Conservation (phyloP, 495 filamentous ascomycete species). For the Penicillium lividum region DNA sequence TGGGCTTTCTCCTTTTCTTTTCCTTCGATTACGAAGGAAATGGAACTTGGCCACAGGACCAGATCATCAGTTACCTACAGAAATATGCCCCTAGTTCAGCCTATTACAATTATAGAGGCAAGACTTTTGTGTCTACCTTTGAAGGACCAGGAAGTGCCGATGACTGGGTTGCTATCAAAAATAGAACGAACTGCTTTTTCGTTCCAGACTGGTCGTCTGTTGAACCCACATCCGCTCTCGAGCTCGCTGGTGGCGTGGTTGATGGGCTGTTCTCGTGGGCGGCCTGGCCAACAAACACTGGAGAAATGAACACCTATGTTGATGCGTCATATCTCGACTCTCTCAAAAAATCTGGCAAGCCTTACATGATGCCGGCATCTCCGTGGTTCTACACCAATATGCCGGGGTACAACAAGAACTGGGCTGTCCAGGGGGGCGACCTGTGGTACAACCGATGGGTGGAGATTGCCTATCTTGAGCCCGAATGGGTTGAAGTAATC, state of each 20-base stretch:
- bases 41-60: slow-evolving; percentile 54
- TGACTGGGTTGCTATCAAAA: slow-evolving; percentile 61
- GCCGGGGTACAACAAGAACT: slow-evolving; percentile 70
- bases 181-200: slow-evolving; percentile 52
- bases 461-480: slow-evolving; percentile 64
- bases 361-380: slow-evolving; percentile 79
- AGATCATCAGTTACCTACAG: slow-evolving; percentile 58
- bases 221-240: slow-evolving; percentile 41
- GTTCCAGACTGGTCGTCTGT: slow-evolving; percentile 68
- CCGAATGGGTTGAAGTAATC: slow-evolving; percentile 60
- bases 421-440: slow-evolving; percentile 69
- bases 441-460: slow-evolving; percentile 77
- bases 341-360: slow-evolving; percentile 45
- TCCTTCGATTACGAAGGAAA: slow-evolving; percentile 69
- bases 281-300: slow-evolving; percentile 66
- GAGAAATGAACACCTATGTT: slow-evolving; percentile 50
- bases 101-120: slow-evolving; percentile 54
- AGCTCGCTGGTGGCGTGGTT: slow-evolving; percentile 38
- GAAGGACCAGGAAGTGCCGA: slow-evolving; percentile 60
- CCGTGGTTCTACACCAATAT: slow-evolving; percentile 78
- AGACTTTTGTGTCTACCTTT: slow-evolving; percentile 72
- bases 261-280: slow-evolving; percentile 72
- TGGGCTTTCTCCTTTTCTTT: slow-evolving; percentile 64
- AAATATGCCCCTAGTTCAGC: slow-evolving; percentile 51
- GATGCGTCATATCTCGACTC: slow-evolving; percentile 55